Conservation (phyloP, 371 early-diverging fungal species). For the Mucor circinelloides region DNA sequence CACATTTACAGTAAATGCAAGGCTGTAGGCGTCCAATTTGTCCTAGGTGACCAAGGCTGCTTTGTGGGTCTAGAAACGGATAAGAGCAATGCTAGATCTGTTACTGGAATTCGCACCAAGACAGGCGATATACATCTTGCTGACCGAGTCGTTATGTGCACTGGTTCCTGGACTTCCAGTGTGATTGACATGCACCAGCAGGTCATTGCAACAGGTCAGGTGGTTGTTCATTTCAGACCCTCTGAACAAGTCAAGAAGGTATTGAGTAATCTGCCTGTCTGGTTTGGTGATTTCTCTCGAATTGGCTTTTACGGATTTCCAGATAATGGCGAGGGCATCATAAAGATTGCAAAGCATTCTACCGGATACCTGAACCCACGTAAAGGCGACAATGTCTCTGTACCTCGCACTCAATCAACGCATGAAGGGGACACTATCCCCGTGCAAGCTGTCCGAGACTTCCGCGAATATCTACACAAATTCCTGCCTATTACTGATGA, state of each 20-base stretch:
- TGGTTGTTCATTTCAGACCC: conserved; percentile 52
- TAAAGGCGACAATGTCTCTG: conserved; percentile 19
- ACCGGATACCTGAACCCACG: conserved; percentile 40
- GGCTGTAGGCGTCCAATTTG: conserved; percentile 39
- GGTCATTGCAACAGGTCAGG: conserved; percentile 53
- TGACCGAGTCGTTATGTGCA: conserved; percentile 47
- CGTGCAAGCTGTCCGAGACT: conserved; percentile 26
- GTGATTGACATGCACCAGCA: conserved; percentile 40
- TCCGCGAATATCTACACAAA: conserved; percentile 29
- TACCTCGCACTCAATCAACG: conserved; percentile 42
- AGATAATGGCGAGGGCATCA: conserved; percentile 39
- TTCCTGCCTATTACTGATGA: conserved; percentile 34
- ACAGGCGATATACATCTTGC: conserved; percentile 41
- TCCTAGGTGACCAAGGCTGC: conserved; percentile 37
- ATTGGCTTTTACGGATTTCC: conserved; percentile 63
- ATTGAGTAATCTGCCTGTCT: conserved; percentile 38
- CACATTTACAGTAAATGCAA: conserved; percentile 37
- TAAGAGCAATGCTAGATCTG: conserved; percentile 8
- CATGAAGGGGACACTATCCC: conserved; percentile 43
- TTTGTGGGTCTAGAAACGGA: conserved; percentile 22
- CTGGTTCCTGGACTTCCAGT: conserved; percentile 62
- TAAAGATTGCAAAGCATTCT: conserved; percentile 57
- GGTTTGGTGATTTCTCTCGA: conserved; percentile 53
- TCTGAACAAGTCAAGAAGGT: neutral
- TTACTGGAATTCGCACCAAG: conserved; percentile 45